Percentiles rank a stretch among this genome's conserved stretches.
Evolutionary conservation across 768 basidiomycete genomes (phyloP).

Genomic region (Phylloporus arenicola): DNA sequence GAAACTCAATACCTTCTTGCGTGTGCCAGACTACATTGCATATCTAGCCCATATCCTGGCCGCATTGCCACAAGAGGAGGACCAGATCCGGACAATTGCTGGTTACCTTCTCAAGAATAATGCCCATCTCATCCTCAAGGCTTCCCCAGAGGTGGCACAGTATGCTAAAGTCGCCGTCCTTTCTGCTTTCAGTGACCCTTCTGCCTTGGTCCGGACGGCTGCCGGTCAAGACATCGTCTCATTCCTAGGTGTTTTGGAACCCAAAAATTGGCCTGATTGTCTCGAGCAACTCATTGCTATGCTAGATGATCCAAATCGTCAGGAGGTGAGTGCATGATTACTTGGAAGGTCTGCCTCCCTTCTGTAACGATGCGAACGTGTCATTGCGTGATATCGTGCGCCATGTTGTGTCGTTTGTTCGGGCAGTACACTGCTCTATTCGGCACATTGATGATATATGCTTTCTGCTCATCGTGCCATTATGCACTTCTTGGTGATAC

Average conservation of each 20-base stretch:
- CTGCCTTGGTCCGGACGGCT: conserved; percentile 88
- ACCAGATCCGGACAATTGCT: conserved; percentile 91
- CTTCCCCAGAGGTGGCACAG: conserved; percentile 58
- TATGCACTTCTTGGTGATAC: conserved; percentile 1
- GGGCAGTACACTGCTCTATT: neutral
- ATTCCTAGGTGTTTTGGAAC: conserved; percentile 82
- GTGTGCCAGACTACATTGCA: conserved; percentile 88
- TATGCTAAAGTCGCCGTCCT: conserved; percentile 76
- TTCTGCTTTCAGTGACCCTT: conserved; percentile 73
- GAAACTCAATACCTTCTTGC: conserved; percentile 86
- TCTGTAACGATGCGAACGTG: neutral
- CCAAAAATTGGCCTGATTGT: conserved; percentile 94
- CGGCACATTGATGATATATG: conserved; percentile 3
- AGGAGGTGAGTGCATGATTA: conserved; percentile 66
- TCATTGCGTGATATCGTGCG: neutral
- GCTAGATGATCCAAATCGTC: conserved; percentile 73
- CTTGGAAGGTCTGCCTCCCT: neutral
- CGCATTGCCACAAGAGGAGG: conserved; percentile 74
- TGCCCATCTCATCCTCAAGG: conserved; percentile 67
- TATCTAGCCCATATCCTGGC: conserved; percentile 95
- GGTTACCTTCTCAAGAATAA: conserved; percentile 98
- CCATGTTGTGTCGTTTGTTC: conserved; percentile 7
- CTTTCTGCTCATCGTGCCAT: conserved; percentile 4
- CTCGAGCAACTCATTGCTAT: conserved; percentile 77
- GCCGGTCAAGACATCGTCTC: conserved; percentile 91